Evolutionary conservation across 805 yeast species (phyloP), one percentile per base, ranked within the genome.

Genomic region (Cyberlindnera veronae): DNA sequence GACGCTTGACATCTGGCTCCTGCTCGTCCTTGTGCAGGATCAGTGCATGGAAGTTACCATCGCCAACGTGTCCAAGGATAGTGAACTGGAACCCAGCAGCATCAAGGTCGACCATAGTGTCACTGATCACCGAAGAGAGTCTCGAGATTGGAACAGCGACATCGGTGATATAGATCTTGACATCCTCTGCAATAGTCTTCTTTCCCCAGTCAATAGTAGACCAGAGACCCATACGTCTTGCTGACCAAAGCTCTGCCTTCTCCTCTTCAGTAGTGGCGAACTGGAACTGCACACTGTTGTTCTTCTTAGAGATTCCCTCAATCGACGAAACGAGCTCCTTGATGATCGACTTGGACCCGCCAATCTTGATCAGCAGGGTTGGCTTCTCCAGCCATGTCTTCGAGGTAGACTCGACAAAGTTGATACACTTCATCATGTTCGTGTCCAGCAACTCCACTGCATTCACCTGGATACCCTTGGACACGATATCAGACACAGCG

Each of bases 51-150:
- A 84, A 77, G 60, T 85, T 85, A 26, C 93, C 93, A 58, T 85
- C 95, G 22, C 93, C 93, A 31, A 84, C 86, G 60, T 85, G 95
- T 6, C 91, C 91, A 31, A 84, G 76, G 22, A 81, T 74, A 1
- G 86, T 77, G 35, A 77, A 74, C 27, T 68, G 54, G 30, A 80
- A 59, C 0, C 78, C 77, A 20, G 77, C 71, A 4, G 60, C 55
- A 37, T 71, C 73, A 50, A 84, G 65, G 41, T 79, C 87, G 5
- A 65, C 63, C 58, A 81, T 77, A 3, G 88, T 77, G 34, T 72
- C 78, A 21, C 71, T 67, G 33, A 85, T 79, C 26, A 83, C 72
- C n/a, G 66, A 63, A 3, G 91, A 78, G 32, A 85, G 68, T 41
- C 67, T 67, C 0, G 90, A 81, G 35, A 85, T 71, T 3, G 95